Percentiles rank a stretch among this genome's conserved stretches.
phyloP scores from a whole-genome alignment of 2,329 filamentous ascomycete species.

The Alternaria triticina region DNA sequence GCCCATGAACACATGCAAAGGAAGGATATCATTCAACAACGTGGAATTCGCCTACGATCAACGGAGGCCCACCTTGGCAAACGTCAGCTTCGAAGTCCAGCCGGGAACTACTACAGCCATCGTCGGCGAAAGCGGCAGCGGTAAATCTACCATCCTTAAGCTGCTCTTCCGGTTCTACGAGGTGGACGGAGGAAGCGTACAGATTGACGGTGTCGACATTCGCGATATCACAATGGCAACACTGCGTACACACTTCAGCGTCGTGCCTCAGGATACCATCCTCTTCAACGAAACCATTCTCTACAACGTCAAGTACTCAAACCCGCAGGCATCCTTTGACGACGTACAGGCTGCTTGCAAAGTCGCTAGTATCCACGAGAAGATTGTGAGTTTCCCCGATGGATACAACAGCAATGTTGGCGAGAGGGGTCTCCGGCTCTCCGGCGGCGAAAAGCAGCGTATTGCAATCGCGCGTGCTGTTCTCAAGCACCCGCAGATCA shows the following conservation, averaged over 20 bases:
- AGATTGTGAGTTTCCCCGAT: slow-evolving; percentile 61
- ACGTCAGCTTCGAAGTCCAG: slow-evolving; percentile 55
- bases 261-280: slow-evolving; percentile 68
- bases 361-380: slow-evolving; percentile 66
- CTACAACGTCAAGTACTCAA: slow-evolving; percentile 67
- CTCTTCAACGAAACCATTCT: slow-evolving; percentile 68
- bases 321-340: slow-evolving; percentile 61
- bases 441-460: slow-evolving; percentile 69
- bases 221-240: slow-evolving; percentile 61
- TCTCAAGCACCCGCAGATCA: slow-evolving; percentile 76
- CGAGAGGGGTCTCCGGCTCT: slow-evolving; percentile 51
- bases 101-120: slow-evolving; percentile 62
- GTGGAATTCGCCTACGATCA: slow-evolving; percentile 29
- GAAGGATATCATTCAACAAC: slow-evolving; percentile 16
- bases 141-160: slow-evolving; percentile 65
- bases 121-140: slow-evolving; percentile 65
- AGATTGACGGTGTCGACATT: slow-evolving; percentile 63
- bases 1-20: background rate
- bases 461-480: slow-evolving; percentile 73
- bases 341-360: slow-evolving; percentile 65
- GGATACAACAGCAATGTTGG: slow-evolving; percentile 37
- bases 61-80: slow-evolving; percentile 54
- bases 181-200: slow-evolving; percentile 57
- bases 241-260: slow-evolving; percentile 63
- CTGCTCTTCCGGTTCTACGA: slow-evolving; percentile 66